Base-by-base conservation (phyloP, 2,329 filamentous ascomycete species). In the Blastomyces emzantsi region DNA sequence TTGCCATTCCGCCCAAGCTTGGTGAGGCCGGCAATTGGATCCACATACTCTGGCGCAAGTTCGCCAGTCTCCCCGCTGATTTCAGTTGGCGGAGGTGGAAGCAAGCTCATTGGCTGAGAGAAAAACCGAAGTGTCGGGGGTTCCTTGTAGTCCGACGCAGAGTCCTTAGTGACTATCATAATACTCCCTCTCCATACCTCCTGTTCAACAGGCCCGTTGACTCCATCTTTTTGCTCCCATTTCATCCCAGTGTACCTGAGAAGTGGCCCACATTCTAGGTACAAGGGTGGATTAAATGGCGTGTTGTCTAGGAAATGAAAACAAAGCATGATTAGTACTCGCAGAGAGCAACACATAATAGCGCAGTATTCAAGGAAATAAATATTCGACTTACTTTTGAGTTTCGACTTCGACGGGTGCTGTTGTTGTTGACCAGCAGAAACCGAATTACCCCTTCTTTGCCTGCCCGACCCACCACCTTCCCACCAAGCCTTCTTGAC, bases 141-240 rank as follows among this genome's bases (percentile, higher is more conserved):
- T n/a, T 83, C 83, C 58, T 90, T 87, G 71, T 97, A 96, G 0
- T 88, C 89, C 1, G 93, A 97, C 51, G 88, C 84, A 1, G 85
- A 83, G 71, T 99, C 93, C 61, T 87, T 83, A 0, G 94, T 97
- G 28, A 99, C 92, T 70, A 99, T 96, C 90, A 99, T 92, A 64
- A 97, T 83, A 65, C 87, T 95, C 5, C 94, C 94, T 73, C 92
- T 86, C 94, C 94, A 99, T 25, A 93, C 86, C 70, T 96, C 90
- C 61, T 86, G 84, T 54, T 90, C 87, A 39, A 73, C 69, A 13
- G 71, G 68, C 0, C 74, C 74, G 60, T 72, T 70, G 19, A 72
- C 69, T n/a, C 71, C 68, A 64, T 74, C 67, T 61, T 73, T 70
- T 55, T 67, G 69, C 67, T 76, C 69, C 71, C 70, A 80, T 79